phyloP scores from a whole-genome alignment of 139 green algal genomes.

The Haematococcus sp. region DNA sequence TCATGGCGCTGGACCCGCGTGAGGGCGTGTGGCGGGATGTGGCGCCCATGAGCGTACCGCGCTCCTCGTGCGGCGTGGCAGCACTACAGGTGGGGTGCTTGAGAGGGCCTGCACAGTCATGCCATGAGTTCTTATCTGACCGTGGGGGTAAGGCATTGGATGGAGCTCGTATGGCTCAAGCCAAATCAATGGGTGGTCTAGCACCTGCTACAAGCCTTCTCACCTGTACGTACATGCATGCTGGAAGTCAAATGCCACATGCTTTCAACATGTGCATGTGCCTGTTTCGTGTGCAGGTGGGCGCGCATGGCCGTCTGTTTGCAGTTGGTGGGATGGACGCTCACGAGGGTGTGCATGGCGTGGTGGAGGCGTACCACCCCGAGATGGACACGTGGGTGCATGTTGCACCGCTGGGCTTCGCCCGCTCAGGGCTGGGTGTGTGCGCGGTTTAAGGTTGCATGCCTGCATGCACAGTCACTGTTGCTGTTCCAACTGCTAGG shows the following conservation, averaged over 20 bases:
- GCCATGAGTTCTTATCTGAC: background rate
- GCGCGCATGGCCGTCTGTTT: slow-evolving; percentile 38
- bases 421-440: slow-evolving; percentile 51
- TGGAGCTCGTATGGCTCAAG: too few relatives aligned
- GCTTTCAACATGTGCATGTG: too few relatives aligned
- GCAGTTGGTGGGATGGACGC: slow-evolving; percentile 51
- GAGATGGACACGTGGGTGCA: slow-evolving; percentile 38
- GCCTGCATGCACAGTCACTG: too few relatives aligned
- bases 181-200: too few relatives aligned
- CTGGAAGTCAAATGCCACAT: too few relatives aligned
- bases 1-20: slow-evolving; percentile 65
- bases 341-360: slow-evolving; percentile 30
- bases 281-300: too few relatives aligned
- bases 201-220: too few relatives aligned
- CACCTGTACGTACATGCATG: too few relatives aligned
- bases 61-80: slow-evolving; percentile 52
- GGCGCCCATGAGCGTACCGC: slow-evolving; percentile 35
- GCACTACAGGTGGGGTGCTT: slow-evolving; percentile 24
- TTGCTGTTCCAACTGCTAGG: too few relatives aligned
- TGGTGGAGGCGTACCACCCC: slow-evolving; percentile 36
- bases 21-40: slow-evolving; percentile 58
- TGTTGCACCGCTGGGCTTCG: slow-evolving; percentile 35
- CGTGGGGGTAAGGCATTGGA: background rate
- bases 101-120: background rate
- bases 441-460: slow-evolving; percentile 43